Evolutionary conservation across 2,329 filamentous ascomycete species (phyloP).

Genomic region (Fusarium liriodendri): DNA sequence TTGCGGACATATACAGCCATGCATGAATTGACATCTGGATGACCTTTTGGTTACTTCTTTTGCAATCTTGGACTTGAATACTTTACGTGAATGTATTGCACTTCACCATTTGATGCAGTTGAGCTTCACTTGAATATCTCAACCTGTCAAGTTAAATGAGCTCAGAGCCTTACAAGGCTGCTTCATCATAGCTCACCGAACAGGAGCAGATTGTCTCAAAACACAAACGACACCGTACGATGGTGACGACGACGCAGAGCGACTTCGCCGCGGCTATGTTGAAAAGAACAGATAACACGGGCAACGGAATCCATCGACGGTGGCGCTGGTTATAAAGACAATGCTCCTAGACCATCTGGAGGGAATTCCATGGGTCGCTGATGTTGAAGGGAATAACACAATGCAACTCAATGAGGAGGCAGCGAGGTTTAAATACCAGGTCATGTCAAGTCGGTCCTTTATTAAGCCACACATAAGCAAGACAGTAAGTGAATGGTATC

Average conservation of each 20-base stretch:
- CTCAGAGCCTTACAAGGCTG: not conserved
- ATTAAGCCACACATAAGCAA: not conserved
- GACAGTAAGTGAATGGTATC: constrained; percentile 33
- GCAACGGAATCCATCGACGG: not conserved
- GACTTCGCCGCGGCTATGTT: not conserved
- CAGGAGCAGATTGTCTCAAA: not conserved
- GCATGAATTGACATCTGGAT: constrained; percentile 27
- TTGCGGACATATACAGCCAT: constrained; percentile 17
- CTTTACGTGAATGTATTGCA: not conserved
- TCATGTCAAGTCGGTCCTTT: not conserved
- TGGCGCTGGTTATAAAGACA: not conserved
- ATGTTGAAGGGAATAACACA: not conserved
- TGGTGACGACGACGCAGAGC: not conserved
- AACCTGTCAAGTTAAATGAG: not conserved
- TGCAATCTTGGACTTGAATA: not conserved
- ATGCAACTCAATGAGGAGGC: not conserved
- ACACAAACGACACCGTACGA: not conserved
- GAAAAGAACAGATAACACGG: not conserved
- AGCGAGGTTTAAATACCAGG: not conserved
- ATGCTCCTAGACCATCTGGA: not conserved
- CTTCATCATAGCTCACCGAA: not conserved
- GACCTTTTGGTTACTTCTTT: not conserved
- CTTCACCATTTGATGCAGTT: not conserved
- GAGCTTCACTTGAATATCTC: not conserved
- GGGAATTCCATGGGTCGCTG: not conserved